Conservation (phyloP, 2,329 filamentous ascomycete genomes). For the Talaromyces pinophilus region DNA sequence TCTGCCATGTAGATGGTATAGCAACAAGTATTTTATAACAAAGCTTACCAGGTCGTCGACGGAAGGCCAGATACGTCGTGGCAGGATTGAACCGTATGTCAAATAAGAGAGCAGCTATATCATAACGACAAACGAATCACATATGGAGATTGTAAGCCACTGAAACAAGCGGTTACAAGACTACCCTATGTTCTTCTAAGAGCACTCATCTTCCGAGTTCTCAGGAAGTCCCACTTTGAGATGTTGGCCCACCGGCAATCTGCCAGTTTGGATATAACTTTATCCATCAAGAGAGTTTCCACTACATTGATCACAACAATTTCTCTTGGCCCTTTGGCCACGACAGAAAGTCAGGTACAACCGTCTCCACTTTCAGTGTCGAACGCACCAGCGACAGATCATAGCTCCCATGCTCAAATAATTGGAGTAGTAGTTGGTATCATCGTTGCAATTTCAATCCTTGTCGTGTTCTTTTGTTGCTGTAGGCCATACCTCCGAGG, state of each 20-base stretch:
- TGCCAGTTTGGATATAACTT: slow-evolving; percentile 1
- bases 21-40: no score
- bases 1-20: no score
- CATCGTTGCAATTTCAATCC: neutral
- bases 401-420: slow-evolving; percentile 4
- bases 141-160: no score
- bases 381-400: neutral
- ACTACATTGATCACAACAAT: slow-evolving; percentile 13
- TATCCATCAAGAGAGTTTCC: slow-evolving; percentile 14
- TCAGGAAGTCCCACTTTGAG: neutral
- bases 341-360: slow-evolving; percentile 5
- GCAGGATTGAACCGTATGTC: no score
- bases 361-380: slow-evolving; percentile 2
- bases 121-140: no score
- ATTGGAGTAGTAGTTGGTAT: slow-evolving; percentile 14
- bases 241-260: neutral
- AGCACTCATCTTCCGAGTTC: neutral
- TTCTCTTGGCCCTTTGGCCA: neutral
- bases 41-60: no score
- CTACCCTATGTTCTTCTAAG: no score
- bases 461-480: neutral
- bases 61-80: no score
- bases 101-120: no score
- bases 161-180: no score
- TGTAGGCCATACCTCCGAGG: slow-evolving; percentile 4